Conservation (phyloP, 106 monocot species). For the Dendrobium chrysotoxum region DNA sequence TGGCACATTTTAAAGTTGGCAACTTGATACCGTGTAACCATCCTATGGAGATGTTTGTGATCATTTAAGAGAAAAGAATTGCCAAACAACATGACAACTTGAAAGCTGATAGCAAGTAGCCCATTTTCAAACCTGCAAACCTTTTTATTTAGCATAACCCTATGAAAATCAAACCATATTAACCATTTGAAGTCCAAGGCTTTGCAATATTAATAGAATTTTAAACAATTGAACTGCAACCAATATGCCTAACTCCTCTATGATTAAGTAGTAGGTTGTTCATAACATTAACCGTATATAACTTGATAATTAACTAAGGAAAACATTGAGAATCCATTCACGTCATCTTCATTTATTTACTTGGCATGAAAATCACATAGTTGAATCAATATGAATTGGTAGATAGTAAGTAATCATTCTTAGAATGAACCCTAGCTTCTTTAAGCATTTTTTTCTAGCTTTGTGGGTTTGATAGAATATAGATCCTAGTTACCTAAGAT, state of each 20-base stretch:
- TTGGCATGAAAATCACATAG: not conserved
- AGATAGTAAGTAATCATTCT: not conserved
- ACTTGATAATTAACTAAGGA: not conserved
- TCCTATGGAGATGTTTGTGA: too few species aligned
- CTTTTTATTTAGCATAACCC: too few species aligned
- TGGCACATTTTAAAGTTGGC: too few species aligned
- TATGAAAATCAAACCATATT: not conserved
- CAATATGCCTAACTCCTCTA: not conserved
- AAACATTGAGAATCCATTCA: not conserved
- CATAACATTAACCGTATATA: not conserved
- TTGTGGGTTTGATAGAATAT: not conserved
- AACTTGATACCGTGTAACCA: too few species aligned
- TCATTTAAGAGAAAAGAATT: too few species aligned
- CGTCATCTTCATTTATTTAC: not conserved
- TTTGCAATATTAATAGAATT: not conserved
- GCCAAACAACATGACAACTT: too few species aligned
- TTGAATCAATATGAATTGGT: not conserved
- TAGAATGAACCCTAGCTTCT: not conserved
- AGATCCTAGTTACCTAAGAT: not conserved
- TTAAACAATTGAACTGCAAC: not conserved
- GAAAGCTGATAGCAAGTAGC: too few species aligned
- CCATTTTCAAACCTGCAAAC: too few species aligned
- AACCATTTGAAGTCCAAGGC: not conserved
- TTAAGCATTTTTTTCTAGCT: not conserved
- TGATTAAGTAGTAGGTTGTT: not conserved